Base-by-base conservation (phyloP, 2,329 filamentous ascomycete species). In the Aspergillus eucalypticola region DNA sequence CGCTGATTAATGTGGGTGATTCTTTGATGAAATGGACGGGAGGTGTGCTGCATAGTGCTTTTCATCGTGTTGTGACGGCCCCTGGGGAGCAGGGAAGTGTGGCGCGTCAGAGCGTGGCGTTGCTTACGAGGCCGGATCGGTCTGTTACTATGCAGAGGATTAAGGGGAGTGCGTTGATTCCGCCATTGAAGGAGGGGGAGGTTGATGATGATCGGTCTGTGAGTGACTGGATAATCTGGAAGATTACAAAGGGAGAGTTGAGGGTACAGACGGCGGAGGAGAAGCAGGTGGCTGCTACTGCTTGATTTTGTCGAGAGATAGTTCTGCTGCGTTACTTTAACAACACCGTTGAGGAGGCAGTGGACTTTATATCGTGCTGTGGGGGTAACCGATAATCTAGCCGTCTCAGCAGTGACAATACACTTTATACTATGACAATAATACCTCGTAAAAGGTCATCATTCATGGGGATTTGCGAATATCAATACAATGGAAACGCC, bases 1-100 rank as follows among this genome's bases (percentile, higher is more conserved):
- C 73, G 11, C 71, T 83, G 42, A 75, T 82, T 21, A 83, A 83
- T 63, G 69, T 83, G 6, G 81, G 81, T 2, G 81, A 83, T 65
- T 77, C 78, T 1, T 66, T 82, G 56, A 77, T 81, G 10, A 78
- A 81, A 60, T 79, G 82, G 64, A 78, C 77, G 0, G 73, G 68
- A 1, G 79, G 78, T 0, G 60, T 71, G 8, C 60, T 83, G 60
- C 73, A 65, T 8, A 67, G 63, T n/a, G 63, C 61, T 11, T 52
- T 70, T 53, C 69, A 72, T 59, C 68, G 70, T 39, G 68, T 73
- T 10, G 62, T 68, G 0, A 60, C 59, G 3, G 61, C 69, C 2
- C 68, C 67, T 1, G 69, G 67, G 13, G 60, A 62, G 15, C 67
- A 69, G 60, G 62, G 54, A 0, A 27, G 42, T n/a, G 56, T 61